phyloP scores from a whole-genome alignment of 805 yeast species.

The Lachancea kluyveri region DNA sequence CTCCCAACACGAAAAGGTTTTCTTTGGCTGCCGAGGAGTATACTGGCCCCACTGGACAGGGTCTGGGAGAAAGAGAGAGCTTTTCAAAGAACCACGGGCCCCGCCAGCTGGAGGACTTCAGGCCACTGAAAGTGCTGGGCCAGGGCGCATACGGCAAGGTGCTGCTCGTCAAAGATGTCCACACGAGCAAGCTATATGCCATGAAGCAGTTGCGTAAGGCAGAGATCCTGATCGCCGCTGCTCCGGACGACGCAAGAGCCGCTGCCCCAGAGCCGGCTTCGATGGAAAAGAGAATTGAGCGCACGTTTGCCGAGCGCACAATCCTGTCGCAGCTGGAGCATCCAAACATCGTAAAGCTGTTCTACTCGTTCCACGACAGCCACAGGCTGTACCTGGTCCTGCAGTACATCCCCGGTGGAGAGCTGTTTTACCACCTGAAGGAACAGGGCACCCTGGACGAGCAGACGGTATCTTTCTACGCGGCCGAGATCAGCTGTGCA shows the following conservation, averaged over 20 bases:
- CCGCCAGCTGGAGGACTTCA: conserved; percentile 48
- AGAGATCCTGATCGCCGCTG: conserved; percentile 50
- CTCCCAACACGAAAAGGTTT: conserved; percentile 23
- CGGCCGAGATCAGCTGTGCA: conserved; percentile 78
- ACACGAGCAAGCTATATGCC: conserved; percentile 65
- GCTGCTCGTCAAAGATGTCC: conserved; percentile 59
- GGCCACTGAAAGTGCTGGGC: conserved; percentile 71
- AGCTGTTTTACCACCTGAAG: conserved; percentile 46
- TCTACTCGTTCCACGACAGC: conserved; percentile 77
- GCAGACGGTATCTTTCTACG: conserved; percentile 65
- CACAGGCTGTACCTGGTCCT: conserved; percentile 67
- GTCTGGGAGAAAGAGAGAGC: too few relatives aligned
- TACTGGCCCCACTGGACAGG: too few relatives aligned
- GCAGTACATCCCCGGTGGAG: conserved; percentile 88
- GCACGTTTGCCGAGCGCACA: conserved; percentile 75
- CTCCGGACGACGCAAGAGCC: conserved; percentile 20
- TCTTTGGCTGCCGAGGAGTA: conserved; percentile 14
- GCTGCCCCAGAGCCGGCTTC: conserved; percentile 8
- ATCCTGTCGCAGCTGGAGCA: conserved; percentile 67
- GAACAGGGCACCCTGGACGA: conserved; percentile 44
- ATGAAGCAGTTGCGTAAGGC: conserved; percentile 85
- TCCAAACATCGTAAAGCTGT: conserved; percentile 75
- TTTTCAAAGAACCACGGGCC: conserved; percentile 8
- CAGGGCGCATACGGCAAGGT: conserved; percentile 90
- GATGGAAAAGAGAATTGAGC: conserved; percentile 48